phyloP scores from a whole-genome alignment of 1,284 basidiomycete species.

The Ustilago lituana region DNA sequence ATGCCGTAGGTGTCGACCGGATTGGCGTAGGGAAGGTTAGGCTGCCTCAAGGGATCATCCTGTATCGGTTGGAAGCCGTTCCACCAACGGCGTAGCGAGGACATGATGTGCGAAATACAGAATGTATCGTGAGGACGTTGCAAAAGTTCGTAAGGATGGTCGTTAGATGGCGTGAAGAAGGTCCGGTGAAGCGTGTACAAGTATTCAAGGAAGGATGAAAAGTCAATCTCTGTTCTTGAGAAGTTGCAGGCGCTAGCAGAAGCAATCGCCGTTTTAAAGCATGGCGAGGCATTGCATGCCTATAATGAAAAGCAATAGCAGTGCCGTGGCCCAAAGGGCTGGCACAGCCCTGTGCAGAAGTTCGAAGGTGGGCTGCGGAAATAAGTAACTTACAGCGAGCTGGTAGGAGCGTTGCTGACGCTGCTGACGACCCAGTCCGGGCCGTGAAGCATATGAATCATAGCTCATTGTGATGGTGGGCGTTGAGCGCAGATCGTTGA shows the following conservation, averaged over 20 bases:
- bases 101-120: constrained; percentile 22
- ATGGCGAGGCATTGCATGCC: too few species aligned
- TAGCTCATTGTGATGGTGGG: constrained; percentile 29
- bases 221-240: too few species aligned
- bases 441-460: constrained; percentile 24
- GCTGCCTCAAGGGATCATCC: constrained; percentile 39
- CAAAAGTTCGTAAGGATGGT: not conserved
- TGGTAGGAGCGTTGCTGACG: constrained; percentile 31
- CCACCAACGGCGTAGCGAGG: constrained; percentile 26
- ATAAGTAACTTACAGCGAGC: constrained; percentile 26
- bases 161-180: not conserved
- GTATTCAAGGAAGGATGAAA: too few species aligned
- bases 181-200: too few species aligned
- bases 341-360: not conserved
- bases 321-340: not conserved
- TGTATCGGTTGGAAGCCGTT: constrained; percentile 24
- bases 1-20: constrained; percentile 9
- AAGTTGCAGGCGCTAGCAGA: too few species aligned
- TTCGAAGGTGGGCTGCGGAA: not conserved
- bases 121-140: not conserved
- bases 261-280: too few species aligned
- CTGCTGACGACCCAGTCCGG: constrained; percentile 17
- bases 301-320: too few species aligned
- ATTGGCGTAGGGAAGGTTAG: constrained; percentile 16
- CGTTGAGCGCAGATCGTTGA: not conserved